These are phyloP conservation scores for Fusarium scirpi DNA, from an alignment of 2,329 filamentous ascomycete genomes.

Conservation along the genomic window DNA sequence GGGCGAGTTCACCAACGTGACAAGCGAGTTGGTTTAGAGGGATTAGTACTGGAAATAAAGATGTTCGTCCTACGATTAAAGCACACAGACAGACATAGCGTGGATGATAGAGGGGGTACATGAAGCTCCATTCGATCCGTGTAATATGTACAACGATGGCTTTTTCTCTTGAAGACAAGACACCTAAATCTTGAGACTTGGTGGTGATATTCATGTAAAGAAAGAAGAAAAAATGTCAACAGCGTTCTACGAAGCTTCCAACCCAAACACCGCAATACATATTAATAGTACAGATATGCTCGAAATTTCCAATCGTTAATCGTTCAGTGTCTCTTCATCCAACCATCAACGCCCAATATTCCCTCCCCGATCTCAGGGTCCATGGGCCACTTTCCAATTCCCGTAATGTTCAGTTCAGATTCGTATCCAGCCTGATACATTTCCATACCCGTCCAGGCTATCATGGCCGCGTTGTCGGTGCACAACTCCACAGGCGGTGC, in stretches of 20 bases:
- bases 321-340: conserved; percentile 51
- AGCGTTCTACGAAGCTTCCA: conserved; percentile 17
- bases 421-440: conserved; percentile 86
- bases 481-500: conserved; percentile 84
- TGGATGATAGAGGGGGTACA: conserved; percentile 34
- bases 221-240: conserved; percentile 17
- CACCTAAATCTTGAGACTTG: conserved; percentile 9
- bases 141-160: conserved; percentile 48
- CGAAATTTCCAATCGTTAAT: not conserved
- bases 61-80: conserved; percentile 6
- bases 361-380: conserved; percentile 71
- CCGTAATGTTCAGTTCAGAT: conserved; percentile 69
- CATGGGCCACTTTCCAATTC: conserved; percentile 79
- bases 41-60: conserved; percentile 13
- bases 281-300: conserved; percentile 9
- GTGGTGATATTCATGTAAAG: conserved; percentile 7
- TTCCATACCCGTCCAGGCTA: conserved; percentile 91
- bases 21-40: conserved; percentile 73
- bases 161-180: conserved; percentile 43
- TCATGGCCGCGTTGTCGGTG: conserved; percentile 98
- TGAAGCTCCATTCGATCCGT: conserved; percentile 32
- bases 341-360: conserved; percentile 70
- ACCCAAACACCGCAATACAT: not conserved
- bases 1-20: conserved; percentile 98
- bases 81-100: conserved; percentile 12